These are phyloP conservation scores for Forsythia suspensa DNA, from an alignment of 257 asterid genomes.

Conservation along the genomic window DNA sequence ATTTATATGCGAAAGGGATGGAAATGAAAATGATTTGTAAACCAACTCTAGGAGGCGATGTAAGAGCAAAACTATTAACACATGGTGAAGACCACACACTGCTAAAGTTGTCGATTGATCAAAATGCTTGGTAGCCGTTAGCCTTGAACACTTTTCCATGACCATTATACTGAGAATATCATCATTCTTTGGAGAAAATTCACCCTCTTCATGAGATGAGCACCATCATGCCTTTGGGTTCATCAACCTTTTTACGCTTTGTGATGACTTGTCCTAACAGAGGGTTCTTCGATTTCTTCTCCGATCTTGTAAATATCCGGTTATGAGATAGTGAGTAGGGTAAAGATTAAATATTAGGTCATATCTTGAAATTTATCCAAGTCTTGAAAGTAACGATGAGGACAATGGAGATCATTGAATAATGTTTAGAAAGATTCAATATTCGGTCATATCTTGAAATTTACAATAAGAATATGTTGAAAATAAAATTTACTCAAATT, in stretches of 20 bases:
- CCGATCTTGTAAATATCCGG: constrained; percentile 34
- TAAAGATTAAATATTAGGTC: constrained; percentile 1
- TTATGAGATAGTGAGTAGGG: neutral
- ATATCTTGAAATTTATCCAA: neutral
- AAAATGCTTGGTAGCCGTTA: constrained; percentile 26
- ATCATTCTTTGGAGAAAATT: constrained; percentile 49
- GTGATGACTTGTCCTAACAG: constrained; percentile 26
- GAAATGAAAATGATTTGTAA: constrained; percentile 5
- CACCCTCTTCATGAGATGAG: constrained; percentile 61
- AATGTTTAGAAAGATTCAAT: neutral
- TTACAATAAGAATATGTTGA: no score
- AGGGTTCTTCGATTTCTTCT: constrained; percentile 33
- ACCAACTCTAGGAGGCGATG: constrained; percentile 1
- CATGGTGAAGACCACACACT: constrained; percentile 54
- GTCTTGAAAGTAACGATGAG: constrained; percentile 9
- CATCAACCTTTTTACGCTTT: constrained; percentile 38
- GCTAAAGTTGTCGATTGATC: constrained; percentile 38
- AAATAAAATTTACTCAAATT: no score
- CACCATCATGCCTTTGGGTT: constrained; percentile 32
- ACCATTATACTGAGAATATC: constrained; percentile 45
- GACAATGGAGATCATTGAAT: constrained; percentile 1
- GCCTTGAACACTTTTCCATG: constrained; percentile 31
- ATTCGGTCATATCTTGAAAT: neutral
- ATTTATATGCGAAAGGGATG: constrained; percentile 8
- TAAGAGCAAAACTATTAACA: constrained; percentile 8